A percentile compares a stretch with the other conserved stretches of the same genome.
These are phyloP conservation scores for Sclerotinia trifoliorum DNA, from an alignment of 2,329 filamentous ascomycete genomes.

Conservation along the genomic window DNA sequence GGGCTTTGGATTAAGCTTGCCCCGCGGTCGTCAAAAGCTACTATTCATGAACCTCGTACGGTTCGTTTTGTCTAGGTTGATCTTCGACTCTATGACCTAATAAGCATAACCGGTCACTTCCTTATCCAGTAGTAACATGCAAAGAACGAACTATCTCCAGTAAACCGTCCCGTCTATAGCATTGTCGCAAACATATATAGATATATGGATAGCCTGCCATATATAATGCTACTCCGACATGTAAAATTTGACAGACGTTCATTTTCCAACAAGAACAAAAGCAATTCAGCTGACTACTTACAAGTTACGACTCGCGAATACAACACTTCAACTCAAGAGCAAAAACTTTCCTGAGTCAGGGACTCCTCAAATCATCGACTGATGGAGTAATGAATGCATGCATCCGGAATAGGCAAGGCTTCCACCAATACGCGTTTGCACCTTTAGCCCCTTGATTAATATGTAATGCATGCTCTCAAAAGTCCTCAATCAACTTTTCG, in stretches of 20 bases:
- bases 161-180: slow-evolving; percentile 1
- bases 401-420: slow-evolving; percentile 15
- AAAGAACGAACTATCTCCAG: background rate
- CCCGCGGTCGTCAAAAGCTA: slow-evolving; percentile 24
- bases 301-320: background rate
- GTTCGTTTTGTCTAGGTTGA: slow-evolving; percentile 5
- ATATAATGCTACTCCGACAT: slow-evolving; percentile 16
- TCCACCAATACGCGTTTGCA: slow-evolving; percentile 17
- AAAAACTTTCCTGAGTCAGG: slow-evolving; percentile 9
- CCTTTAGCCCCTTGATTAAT: slow-evolving; percentile 21
- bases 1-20: slow-evolving; percentile 20
- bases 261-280: slow-evolving; percentile 15
- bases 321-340: background rate
- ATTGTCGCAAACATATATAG: slow-evolving; percentile 8
- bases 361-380: slow-evolving; percentile 13
- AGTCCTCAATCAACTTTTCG: slow-evolving; percentile 9
- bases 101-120: slow-evolving; percentile 3
- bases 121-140: slow-evolving; percentile 6
- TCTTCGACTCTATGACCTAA: background rate
- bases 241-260: slow-evolving; percentile 14
- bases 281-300: background rate
- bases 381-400: slow-evolving; percentile 13
- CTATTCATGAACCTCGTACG: slow-evolving; percentile 11
- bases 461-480: slow-evolving; percentile 19
- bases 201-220: background rate